Evolutionary conservation across 1,284 basidiomycete species (phyloP).

Genomic region (Tremellales sp.): DNA sequence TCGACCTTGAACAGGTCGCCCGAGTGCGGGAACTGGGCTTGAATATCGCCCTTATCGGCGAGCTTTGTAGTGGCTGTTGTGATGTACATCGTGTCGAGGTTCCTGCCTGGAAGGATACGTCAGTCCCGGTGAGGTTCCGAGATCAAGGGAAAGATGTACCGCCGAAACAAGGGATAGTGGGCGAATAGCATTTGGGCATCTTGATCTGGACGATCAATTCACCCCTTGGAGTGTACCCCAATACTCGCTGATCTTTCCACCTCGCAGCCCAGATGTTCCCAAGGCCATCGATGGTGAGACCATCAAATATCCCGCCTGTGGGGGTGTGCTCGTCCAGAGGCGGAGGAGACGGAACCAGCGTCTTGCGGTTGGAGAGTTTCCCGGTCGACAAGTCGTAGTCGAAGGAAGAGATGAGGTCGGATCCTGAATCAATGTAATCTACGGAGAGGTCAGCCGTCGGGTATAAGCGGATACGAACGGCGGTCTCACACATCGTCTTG

Average conservation of each 20-base stretch:
- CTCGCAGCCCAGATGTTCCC: conserved; percentile 47
- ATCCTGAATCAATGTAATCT: conserved; percentile 47
- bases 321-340: conserved; percentile 11
- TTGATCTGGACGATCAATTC: conserved; percentile 29
- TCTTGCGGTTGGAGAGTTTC: conserved; percentile 22
- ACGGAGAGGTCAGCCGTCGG: neutral
- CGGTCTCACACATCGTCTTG: conserved; percentile 39
- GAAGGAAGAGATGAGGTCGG: conserved; percentile 28
- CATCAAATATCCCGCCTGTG: conserved; percentile 39
- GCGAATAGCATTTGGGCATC: conserved; percentile 24
- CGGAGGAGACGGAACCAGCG: conserved; percentile 24
- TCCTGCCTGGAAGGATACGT: conserved; percentile 6
- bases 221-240: conserved; percentile 40
- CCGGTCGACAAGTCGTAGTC: conserved; percentile 38
- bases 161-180: conserved; percentile 45
- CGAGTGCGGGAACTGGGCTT: conserved; percentile 23
- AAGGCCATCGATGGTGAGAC: conserved; percentile 41
- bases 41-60: conserved; percentile 27
- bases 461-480: neutral
- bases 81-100: conserved; percentile 40
- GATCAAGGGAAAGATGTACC: conserved; percentile 14
- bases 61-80: conserved; percentile 31
- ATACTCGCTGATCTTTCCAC: conserved; percentile 41
- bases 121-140: neutral
- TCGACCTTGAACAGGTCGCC: conserved; percentile 39